Base-by-base conservation (phyloP, 139 green algal species). In the Mychonastes homosphaera region DNA sequence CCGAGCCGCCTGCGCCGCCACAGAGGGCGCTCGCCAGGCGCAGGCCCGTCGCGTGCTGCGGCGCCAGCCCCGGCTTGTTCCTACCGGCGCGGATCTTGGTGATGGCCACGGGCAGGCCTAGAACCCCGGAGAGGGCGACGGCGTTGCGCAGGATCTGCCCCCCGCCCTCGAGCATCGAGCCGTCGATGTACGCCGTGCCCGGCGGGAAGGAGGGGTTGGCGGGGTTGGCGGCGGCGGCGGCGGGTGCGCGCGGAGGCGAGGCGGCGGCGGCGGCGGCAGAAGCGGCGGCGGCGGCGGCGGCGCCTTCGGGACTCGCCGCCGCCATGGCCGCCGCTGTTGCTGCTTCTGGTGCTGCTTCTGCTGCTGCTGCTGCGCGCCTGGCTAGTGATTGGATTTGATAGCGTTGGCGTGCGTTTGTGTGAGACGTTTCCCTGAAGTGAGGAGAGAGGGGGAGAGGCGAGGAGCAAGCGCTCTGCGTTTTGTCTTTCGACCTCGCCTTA, bases 121-220 rank as follows among this genome's bases (percentile, higher is more conserved):
- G 75, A 29, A 92, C 79, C 33, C 78, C 80, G 2, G 70, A 24
- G 23, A 94, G 69, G 0, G 82, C 81, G 4, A 65, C 58, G 2
- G 84, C 58, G 50, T 85, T 85, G 43, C 85, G 69, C 50, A 94
- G 71, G 36, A 92, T 87, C 62, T 92, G 84, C 0, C 84, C 84
- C 5, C 82, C 85, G 18, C 84, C 85, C 44, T 93, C 85, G 19
- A 88, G 69, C 53, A 82, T 69, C 41, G 77, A 83, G 15, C 84
- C 84, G 43, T 44, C 32, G 43, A 48, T 48, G 7, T 48, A 5
- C 7, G 9, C 10, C 41, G 41, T n/a, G n/a, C 4, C 28, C 23
- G 29, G 27, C 49, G 24, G 46, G 35, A n/a, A 5, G 10, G 8
- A 28, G 12, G 34, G 15, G 34, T 35, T 36, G 23, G 53, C 36